These are phyloP conservation scores for Saccharomyces paradoxus DNA, from an alignment of 805 yeast genomes.

Conservation along the genomic window DNA sequence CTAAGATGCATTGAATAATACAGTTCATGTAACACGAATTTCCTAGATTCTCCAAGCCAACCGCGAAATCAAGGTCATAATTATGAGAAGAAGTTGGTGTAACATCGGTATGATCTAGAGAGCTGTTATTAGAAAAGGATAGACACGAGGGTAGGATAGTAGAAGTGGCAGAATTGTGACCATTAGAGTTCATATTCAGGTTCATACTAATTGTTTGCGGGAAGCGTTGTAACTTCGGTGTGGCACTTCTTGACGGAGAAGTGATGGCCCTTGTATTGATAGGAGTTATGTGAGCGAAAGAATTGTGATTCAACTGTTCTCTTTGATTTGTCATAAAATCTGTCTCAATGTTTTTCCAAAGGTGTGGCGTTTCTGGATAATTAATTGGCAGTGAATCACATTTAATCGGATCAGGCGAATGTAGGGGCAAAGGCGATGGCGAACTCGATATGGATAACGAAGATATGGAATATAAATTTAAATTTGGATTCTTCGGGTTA, in stretches of 20 bases:
- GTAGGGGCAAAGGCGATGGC: slow-evolving; percentile 3
- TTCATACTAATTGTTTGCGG: not conserved
- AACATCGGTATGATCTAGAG: not conserved
- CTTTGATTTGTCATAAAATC: not conserved
- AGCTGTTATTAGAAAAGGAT: slow-evolving; percentile 3
- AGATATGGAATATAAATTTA: slow-evolving; percentile 6
- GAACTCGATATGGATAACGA: slow-evolving; percentile 3
- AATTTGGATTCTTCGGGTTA: slow-evolving; percentile 1
- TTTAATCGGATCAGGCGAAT: slow-evolving; percentile 1
- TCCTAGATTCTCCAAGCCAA: slow-evolving; percentile 80
- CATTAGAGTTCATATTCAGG: not conserved
- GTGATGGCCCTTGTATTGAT: slow-evolving; percentile 2
- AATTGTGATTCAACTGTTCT: slow-evolving; percentile 1
- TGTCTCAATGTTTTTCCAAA: slow-evolving; percentile 2
- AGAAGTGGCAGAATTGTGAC: not conserved
- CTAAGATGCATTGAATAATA: slow-evolving; percentile 72
- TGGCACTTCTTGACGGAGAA: not conserved
- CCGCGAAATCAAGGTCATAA: slow-evolving; percentile 36
- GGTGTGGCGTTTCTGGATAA: slow-evolving; percentile 25
- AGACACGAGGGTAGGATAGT: not conserved
- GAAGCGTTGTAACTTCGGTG: not conserved
- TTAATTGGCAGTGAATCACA: slow-evolving; percentile 8
- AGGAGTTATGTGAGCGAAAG: slow-evolving; percentile 7
- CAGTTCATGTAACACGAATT: slow-evolving; percentile 94
- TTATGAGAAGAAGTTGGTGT: not conserved